Evolutionary conservation across 129 eudicot genomes (phyloP).

Genomic region (Erigeron canadensis): DNA sequence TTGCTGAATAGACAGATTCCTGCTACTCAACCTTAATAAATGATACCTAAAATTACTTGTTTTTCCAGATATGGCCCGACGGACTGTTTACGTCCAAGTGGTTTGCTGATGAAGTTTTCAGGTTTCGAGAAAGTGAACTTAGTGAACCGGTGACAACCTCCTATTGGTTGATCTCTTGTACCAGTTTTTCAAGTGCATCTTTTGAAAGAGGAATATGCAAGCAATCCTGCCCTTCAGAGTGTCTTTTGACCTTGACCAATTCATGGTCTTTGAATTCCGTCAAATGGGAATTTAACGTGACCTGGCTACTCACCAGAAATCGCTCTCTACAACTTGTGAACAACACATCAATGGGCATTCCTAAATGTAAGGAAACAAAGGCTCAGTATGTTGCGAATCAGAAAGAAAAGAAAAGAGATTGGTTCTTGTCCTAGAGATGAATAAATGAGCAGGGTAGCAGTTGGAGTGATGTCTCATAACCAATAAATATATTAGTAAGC

Average conservation of each 20-base stretch:
- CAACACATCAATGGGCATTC: constrained; percentile 70
- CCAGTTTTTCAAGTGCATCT: constrained; percentile 80
- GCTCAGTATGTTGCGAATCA: not conserved
- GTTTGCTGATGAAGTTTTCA: not conserved
- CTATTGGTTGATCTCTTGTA: constrained; percentile 64
- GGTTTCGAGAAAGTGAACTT: not conserved
- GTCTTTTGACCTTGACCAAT: constrained; percentile 72
- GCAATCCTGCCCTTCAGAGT: constrained; percentile 93
- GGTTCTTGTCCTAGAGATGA: too few relatives aligned
- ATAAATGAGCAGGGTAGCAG: too few relatives aligned
- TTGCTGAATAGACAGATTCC: not conserved
- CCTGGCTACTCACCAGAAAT: constrained; percentile 89
- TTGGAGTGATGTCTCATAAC: too few relatives aligned
- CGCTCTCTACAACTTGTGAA: constrained; percentile 83
- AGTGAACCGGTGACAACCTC: constrained; percentile 3
- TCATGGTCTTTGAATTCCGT: constrained; percentile 93
- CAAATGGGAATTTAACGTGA: constrained; percentile 86
- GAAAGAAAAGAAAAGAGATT: not conserved
- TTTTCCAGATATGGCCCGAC: not conserved
- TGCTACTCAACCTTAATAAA: not conserved
- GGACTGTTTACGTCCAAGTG: not conserved
- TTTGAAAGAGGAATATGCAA: constrained; percentile 62
- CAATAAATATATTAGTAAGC: too few relatives aligned
- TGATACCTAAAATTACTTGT: not conserved
- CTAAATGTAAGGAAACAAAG: constrained; percentile 33